Base-by-base conservation (phyloP, 345 rosid species). In the Salix exigua region DNA sequence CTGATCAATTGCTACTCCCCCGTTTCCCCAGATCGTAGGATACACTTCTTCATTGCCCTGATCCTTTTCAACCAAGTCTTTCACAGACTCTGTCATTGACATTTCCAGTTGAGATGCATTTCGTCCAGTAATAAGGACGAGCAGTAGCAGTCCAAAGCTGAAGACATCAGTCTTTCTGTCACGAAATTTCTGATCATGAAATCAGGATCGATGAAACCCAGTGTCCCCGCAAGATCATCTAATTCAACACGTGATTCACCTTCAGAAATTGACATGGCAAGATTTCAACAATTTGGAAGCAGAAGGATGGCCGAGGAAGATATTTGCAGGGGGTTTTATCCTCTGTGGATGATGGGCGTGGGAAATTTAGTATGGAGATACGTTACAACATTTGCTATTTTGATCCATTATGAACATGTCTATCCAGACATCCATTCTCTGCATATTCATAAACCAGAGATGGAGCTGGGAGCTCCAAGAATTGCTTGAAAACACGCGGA, bases 351-450 rank as follows among this genome's bases (percentile, higher is more conserved):
- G n/a, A 75, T 19, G 3, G 72, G 73, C 64, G 58, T 55, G 13
- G 68, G 31, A 51, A 78, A 71, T 38, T 69, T 58, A 26, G 67
- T 53, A 66, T 74, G 81, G 51, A 74, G 76, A 78, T 72, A 73
- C 1, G 77, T 50, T n/a, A 74, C 63, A 1, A 18, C 81, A 65
- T 71, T 31, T 30, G 76, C 81, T 3, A 71, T 18, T 13, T 70
- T 1, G 82, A 30, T 42, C 44, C 42, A 2, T 16, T 10, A 19
- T 4, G 19, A 42, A 72, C 40, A 13, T 4, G 67, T 3, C 62
- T 31, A 18, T 9, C 7, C 60, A 76, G 78, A 55, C 50, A 53
- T 10, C 70, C 17, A n/a, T 4, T 55, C 21, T 18, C 62, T 0
- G 28, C 28, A 23, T 2, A 53, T 70, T 78, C 77, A 13, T 40